Evolutionary conservation across 805 yeast species (phyloP), one percentile per base, ranked within the genome.

Genomic region (Hermanozyma aechmeae): DNA sequence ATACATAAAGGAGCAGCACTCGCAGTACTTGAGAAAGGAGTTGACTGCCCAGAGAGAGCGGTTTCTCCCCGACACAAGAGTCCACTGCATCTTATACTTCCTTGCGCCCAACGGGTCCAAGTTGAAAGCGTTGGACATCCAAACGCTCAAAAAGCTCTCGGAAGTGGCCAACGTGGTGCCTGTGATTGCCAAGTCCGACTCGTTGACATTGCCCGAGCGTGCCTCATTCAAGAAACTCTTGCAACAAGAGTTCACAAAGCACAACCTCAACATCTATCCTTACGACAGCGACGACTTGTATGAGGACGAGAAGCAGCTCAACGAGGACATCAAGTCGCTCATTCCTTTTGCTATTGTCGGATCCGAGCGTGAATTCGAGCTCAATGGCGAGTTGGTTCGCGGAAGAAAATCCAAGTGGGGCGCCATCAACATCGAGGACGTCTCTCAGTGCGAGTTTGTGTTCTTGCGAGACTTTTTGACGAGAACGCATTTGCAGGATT

Each of bases 401-500:
- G 96, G 96, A 28, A 78, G 97, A 61, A 77, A 82, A 61, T 86
- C 93, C 32, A 77, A 79, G 51, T 89, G 96, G 95, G 96, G 96
- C 15, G 70, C 80, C 12, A 80, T 89, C 48, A 83, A 86, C 55
- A 84, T 92, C 37, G 96, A 87, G 61, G 95, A 92, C 60, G 86
- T 84, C 30, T 73, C 79, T 31, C 97, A 92, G 60, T 86, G 96
- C 60, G 98, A 92, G 62, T 92, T 92, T 66, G 84, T 85, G 22
- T 86, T 84, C 46, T 74, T 92, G 51, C 76, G 96, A 61, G 95
- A 85, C 55, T 92, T 92, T 56, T 72, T 92, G 49, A 85, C 95
- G 26, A 77, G 96, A 63, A 85, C 97, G 6, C 96, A 92, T 56
- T 68, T 92, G 48, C 96, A 86, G 56, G 97, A 89, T 54, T 75